A percentile compares a stretch with the other conserved stretches of the same genome.
Conservation (phyloP, 805 yeast species). For the Saturnispora saitoi region DNA sequence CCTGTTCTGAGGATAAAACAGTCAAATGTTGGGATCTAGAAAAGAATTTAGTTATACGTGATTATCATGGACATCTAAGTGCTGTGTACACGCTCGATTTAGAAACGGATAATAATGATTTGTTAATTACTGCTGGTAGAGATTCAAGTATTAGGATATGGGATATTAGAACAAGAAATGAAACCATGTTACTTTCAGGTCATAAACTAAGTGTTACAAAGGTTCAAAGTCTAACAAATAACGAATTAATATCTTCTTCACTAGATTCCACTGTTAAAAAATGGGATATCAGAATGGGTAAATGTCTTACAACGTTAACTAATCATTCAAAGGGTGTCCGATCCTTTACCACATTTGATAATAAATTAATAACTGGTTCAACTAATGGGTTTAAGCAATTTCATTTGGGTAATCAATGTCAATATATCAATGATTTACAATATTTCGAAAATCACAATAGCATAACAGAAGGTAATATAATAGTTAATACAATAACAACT, state of each 20-base stretch:
- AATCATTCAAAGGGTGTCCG: constrained; percentile 82
- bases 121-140: constrained; percentile 80
- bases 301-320: constrained; percentile 61
- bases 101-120: constrained; percentile 73
- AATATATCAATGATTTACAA: constrained; percentile 46
- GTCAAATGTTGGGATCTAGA: constrained; percentile 96
- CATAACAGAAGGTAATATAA: constrained; percentile 27
- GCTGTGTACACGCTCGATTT: constrained; percentile 77
- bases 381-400: constrained; percentile 79
- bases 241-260: constrained; percentile 77
- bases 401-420: constrained; percentile 64
- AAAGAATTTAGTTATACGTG: constrained; percentile 67
- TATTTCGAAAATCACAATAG: constrained; percentile 32
- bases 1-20: constrained; percentile 88
- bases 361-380: constrained; percentile 66
- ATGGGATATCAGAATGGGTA: constrained; percentile 88
- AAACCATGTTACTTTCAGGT: constrained; percentile 72
- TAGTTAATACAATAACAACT: constrained; percentile 56
- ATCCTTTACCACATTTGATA: constrained; percentile 58
- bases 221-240: constrained; percentile 65
- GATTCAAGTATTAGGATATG: constrained; percentile 83
- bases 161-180: constrained; percentile 79
- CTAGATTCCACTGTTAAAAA: constrained; percentile 76
- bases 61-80: constrained; percentile 90
- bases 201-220: constrained; percentile 70